Evolutionary conservation across 345 rosid species (phyloP).

Genomic region (Melaleuca quinquenervia): DNA sequence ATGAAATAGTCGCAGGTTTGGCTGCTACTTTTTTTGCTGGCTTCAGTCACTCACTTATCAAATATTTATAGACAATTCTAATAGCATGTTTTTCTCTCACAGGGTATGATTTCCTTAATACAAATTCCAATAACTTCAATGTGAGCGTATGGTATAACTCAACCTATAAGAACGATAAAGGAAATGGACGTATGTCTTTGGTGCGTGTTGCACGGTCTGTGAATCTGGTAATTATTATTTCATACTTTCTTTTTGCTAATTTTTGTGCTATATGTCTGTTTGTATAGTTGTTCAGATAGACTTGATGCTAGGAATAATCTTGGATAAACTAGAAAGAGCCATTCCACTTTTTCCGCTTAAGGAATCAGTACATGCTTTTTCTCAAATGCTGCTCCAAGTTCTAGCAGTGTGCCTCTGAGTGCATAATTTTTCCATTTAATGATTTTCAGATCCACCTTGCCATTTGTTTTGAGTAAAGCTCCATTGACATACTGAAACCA

Average conservation of each 20-base stretch:
- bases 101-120: slow-evolving; percentile 63
- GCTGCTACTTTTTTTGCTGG: background rate
- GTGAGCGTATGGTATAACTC: slow-evolving; percentile 80
- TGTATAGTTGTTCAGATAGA: background rate
- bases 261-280: background rate
- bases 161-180: slow-evolving; percentile 22
- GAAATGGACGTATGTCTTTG: slow-evolving; percentile 7
- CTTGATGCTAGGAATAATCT: background rate
- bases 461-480: background rate
- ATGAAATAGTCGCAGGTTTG: slow-evolving; percentile 78
- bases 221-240: slow-evolving; percentile 54
- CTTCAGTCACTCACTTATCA: background rate
- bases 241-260: background rate
- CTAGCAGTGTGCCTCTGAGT: background rate
- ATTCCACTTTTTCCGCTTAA: background rate
- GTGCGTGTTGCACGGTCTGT: slow-evolving; percentile 65
- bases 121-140: slow-evolving; percentile 43
- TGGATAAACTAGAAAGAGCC: background rate
- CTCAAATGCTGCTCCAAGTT: background rate
- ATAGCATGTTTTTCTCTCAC: too few relatives aligned
- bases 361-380: background rate
- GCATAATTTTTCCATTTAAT: background rate
- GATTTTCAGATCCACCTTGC: background rate
- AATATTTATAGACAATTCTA: background rate
- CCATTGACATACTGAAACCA: background rate